Conservation (phyloP, 306 rosid species). For the Quercus gilva region DNA sequence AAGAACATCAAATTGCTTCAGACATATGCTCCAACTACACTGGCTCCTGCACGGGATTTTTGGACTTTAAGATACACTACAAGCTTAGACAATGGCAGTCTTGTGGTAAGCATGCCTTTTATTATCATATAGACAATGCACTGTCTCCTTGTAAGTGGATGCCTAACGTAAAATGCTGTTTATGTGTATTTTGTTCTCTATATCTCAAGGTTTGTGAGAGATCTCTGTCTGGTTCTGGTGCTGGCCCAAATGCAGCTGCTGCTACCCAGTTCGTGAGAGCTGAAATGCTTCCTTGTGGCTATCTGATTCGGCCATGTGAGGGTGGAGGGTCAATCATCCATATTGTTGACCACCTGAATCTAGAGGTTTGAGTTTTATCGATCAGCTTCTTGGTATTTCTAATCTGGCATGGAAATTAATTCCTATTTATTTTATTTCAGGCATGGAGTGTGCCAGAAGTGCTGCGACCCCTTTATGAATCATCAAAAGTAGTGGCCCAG, state of each 20-base stretch:
- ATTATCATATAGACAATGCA: neutral
- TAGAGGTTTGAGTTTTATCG: constrained; percentile 55
- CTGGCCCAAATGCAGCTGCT: constrained; percentile 74
- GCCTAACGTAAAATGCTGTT: neutral
- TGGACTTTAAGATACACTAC: constrained; percentile 98
- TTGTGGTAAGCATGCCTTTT: constrained; percentile 63
- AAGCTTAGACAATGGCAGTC: constrained; percentile 82
- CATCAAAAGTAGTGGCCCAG: constrained; percentile 89
- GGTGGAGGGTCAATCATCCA: constrained; percentile 99
- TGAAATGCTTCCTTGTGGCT: constrained; percentile 91
- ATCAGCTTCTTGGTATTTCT: neutral
- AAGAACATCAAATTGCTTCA: constrained; percentile 24
- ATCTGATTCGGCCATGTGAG: constrained; percentile 91
- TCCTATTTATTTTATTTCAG: constrained; percentile 32
- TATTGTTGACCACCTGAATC: constrained; percentile 94
- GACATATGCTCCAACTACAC: constrained; percentile 91
- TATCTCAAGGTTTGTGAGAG: constrained; percentile 84
- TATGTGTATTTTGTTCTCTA: neutral
- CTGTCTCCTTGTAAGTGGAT: neutral
- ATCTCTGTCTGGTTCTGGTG: constrained; percentile 91
- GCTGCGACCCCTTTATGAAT: constrained; percentile 90
- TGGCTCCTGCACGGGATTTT: constrained; percentile 98
- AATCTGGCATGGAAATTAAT: constrained; percentile 1
- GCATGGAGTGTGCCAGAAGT: constrained; percentile 99
- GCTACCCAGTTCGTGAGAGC: constrained; percentile 87